These are phyloP conservation scores for Lachancea lanzarotensis DNA, from an alignment of 805 yeast genomes.

Conservation along the genomic window DNA sequence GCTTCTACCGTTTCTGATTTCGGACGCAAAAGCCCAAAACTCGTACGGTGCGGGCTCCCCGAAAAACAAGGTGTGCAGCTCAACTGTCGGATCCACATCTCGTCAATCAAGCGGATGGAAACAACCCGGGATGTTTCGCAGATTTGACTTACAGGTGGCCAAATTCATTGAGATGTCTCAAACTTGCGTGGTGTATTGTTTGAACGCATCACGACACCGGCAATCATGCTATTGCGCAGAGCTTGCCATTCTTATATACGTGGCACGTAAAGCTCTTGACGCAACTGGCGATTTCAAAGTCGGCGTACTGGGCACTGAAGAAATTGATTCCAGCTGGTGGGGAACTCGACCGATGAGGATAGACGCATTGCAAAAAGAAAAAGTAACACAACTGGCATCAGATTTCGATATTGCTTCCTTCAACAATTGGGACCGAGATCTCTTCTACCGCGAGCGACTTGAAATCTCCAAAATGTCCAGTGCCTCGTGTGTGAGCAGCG, in stretches of 20 bases:
- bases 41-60: constrained; percentile 13
- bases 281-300: constrained; percentile 8
- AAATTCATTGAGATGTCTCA: constrained; percentile 62
- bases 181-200: constrained; percentile 72
- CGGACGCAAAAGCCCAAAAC: constrained; percentile 29
- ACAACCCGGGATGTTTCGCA: constrained; percentile 68
- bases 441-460: constrained; percentile 65
- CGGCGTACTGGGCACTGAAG: constrained; percentile 11
- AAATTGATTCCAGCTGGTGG: constrained; percentile 17
- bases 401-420: constrained; percentile 38
- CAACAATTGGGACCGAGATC: constrained; percentile 62
- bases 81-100: background rate
- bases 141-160: constrained; percentile 81
- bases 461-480: constrained; percentile 81
- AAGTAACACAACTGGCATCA: constrained; percentile 25
- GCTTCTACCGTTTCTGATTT: constrained; percentile 39
- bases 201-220: constrained; percentile 33
- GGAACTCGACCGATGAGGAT: constrained; percentile 22
- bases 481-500: constrained; percentile 49
- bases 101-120: constrained; percentile 21
- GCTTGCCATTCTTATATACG: constrained; percentile 35
- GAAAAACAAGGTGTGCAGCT: constrained; percentile 9
- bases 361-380: constrained; percentile 13
- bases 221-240: constrained; percentile 15
- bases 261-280: constrained; percentile 36